Percentiles rank a stretch among this genome's conserved stretches.
These are phyloP conservation scores for Cylindrotheca closterium DNA, from an alignment of 108 stramenopile genomes.

Conservation along the genomic window DNA sequence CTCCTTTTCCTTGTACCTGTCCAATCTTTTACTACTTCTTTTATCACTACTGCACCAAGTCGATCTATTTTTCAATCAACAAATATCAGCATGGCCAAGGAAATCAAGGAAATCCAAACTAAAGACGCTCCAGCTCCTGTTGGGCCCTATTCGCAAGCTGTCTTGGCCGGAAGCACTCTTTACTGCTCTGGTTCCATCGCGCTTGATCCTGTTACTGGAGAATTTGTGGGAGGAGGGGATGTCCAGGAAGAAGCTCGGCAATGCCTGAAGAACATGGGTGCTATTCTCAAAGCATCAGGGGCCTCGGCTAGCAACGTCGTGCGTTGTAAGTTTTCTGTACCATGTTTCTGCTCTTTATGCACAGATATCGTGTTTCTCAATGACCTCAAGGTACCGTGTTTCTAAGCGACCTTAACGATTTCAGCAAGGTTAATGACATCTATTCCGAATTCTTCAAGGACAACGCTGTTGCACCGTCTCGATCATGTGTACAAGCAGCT, in stretches of 20 bases:
- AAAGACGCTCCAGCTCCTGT: conserved; percentile 40
- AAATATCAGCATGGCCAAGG: conserved; percentile 6
- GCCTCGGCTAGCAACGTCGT: conserved; percentile 37
- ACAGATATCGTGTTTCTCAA: no score
- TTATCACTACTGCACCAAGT: background rate
- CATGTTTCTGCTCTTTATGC: no score
- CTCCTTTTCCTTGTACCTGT: background rate
- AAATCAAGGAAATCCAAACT: conserved; percentile 37
- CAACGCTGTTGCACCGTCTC: conserved; percentile 39
- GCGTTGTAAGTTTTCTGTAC: no score
- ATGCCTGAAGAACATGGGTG: conserved; percentile 46
- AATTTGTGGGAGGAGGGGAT: conserved; percentile 43
- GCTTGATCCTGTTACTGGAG: conserved; percentile 35
- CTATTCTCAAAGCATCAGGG: conserved; percentile 42
- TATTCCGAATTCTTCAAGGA: conserved; percentile 56
- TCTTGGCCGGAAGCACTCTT: conserved; percentile 32
- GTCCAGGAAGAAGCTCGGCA: conserved; percentile 40
- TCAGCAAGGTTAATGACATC: conserved; percentile 49
- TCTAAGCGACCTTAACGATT: conserved; percentile 43
- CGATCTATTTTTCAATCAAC: background rate
- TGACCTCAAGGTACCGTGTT: no score
- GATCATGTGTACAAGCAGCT: conserved; percentile 47
- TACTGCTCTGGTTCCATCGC: conserved; percentile 56
- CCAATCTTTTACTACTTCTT: conserved; percentile 2
- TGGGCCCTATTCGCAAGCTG: conserved; percentile 58